A percentile compares a stretch with the other conserved stretches of the same genome.
phyloP scores from a whole-genome alignment of 768 basidiomycete species.

The Podaxis sp. region DNA sequence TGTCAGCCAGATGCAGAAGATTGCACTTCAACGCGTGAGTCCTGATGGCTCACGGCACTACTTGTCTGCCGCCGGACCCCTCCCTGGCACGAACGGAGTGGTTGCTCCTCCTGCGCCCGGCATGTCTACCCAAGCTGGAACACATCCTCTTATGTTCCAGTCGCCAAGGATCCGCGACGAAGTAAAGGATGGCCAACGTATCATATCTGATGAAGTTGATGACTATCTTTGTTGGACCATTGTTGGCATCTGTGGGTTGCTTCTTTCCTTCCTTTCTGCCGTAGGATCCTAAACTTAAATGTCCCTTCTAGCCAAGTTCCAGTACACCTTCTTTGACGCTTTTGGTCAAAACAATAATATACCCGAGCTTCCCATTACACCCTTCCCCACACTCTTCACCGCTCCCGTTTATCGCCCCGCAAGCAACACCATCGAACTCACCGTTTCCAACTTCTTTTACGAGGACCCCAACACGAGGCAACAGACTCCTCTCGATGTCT shows the following conservation, averaged over 20 bases:
- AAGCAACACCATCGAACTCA: constrained; percentile 77
- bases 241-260: constrained; percentile 83
- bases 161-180: constrained; percentile 81
- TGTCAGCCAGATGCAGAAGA: constrained; percentile 96
- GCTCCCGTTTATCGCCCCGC: constrained; percentile 72
- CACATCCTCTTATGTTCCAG: constrained; percentile 79
- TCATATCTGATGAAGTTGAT: constrained; percentile 87
- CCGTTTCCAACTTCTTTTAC: constrained; percentile 88
- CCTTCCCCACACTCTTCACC: constrained; percentile 85
- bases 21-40: constrained; percentile 84
- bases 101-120: constrained; percentile 73
- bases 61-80: constrained; percentile 83
- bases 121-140: constrained; percentile 72
- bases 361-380: constrained; percentile 81
- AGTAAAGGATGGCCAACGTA: constrained; percentile 70
- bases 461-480: constrained; percentile 63
- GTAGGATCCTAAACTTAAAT: constrained; percentile 9
- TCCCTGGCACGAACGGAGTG: constrained; percentile 73
- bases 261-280: constrained; percentile 13
- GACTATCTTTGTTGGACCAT: constrained; percentile 97
- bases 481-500: constrained; percentile 80
- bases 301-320: constrained; percentile 73
- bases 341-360: constrained; percentile 77
- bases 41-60: constrained; percentile 84
- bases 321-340: constrained; percentile 93